Conservation (phyloP, 768 basidiomycete species). For the Boletus barrowsii region DNA sequence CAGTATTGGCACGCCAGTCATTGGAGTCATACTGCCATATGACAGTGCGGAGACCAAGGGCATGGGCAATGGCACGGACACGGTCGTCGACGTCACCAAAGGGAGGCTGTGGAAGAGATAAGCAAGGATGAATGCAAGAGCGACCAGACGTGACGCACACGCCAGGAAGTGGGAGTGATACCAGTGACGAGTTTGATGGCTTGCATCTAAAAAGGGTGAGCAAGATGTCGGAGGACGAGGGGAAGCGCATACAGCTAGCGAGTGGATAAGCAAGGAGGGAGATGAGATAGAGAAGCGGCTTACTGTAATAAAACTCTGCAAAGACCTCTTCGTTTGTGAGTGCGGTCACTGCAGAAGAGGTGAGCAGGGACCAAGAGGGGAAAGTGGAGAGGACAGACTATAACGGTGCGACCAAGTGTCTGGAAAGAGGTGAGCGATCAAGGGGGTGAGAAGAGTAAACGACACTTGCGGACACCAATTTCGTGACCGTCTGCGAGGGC, state of each 20-base stretch:
- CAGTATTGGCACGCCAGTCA: slow-evolving; percentile 67
- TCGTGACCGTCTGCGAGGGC: slow-evolving; percentile 56
- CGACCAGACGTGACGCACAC: slow-evolving; percentile 34
- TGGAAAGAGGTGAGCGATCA: neutral
- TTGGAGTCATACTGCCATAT: slow-evolving; percentile 71
- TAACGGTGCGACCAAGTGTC: slow-evolving; percentile 40
- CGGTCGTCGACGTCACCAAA: slow-evolving; percentile 74
- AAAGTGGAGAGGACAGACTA: slow-evolving; percentile 34
- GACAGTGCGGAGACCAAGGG: slow-evolving; percentile 66
- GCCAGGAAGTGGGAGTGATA: slow-evolving; percentile 60
- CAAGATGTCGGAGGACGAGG: accelerated
- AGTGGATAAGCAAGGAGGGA: neutral
- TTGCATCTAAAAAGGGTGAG: slow-evolving; percentile 38
- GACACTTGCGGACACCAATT: slow-evolving; percentile 54
- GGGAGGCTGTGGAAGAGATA: slow-evolving; percentile 44
- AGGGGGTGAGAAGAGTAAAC: neutral
- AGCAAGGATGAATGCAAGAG: neutral
- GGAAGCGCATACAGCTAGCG: slow-evolving; percentile 22
- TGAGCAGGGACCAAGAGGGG: neutral
- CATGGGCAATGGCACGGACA: slow-evolving; percentile 65
- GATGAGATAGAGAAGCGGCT: slow-evolving; percentile 14
- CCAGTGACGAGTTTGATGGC: slow-evolving; percentile 53
- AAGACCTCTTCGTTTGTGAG: slow-evolving; percentile 64
- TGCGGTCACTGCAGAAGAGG: slow-evolving; percentile 44
- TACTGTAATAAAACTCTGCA: slow-evolving; percentile 76